Evolutionary conservation across 2,329 filamentous ascomycete genomes (phyloP).

Genomic region (Phyllosticta ampelicida): DNA sequence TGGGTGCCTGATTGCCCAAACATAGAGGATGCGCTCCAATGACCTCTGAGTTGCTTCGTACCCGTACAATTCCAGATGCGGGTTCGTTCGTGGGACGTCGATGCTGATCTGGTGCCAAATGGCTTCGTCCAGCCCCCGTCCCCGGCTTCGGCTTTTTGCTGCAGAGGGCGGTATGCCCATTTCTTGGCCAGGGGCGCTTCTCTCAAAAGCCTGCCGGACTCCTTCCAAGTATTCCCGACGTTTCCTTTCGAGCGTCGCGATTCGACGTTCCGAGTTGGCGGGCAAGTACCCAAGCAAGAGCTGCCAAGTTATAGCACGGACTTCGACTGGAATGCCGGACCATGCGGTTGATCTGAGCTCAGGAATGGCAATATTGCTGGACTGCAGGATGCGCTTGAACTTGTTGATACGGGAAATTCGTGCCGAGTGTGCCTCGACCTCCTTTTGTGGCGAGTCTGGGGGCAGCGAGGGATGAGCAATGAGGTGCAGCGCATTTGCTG

Average conservation of each 20-base stretch:
- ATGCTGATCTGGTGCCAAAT: conserved; percentile 99
- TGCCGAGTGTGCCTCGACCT: conserved; percentile 74
- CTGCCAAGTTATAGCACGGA: conserved; percentile 98
- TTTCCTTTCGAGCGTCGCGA: conserved; percentile 84
- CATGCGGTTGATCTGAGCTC: conserved; percentile 81
- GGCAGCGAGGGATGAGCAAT: conserved; percentile 77
- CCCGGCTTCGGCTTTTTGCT: conserved; percentile 44
- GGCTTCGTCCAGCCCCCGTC: conserved; percentile 82
- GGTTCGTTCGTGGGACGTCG: conserved; percentile 91
- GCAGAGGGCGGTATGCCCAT: conserved; percentile 27
- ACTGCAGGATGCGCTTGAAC: conserved; percentile 90
- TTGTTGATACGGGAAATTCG: conserved; percentile 94
- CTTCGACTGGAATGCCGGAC: conserved; percentile 90
- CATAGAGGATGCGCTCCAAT: conserved; percentile 85
- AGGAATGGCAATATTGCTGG: conserved; percentile 74
- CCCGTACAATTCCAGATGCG: conserved; percentile 86
- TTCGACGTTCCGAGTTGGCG: conserved; percentile 87
- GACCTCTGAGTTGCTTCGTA: conserved; percentile 95
- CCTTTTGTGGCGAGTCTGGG: conserved; percentile 65
- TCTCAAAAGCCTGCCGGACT: conserved; percentile 57
- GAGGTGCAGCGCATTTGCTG: conserved; percentile 87
- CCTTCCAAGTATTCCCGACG: conserved; percentile 94
- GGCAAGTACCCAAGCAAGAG: conserved; percentile 89
- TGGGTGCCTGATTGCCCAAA: conserved; percentile 96
- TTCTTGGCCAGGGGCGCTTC: conserved; percentile 44